Conservation (phyloP, 148 eudicot species). For the Beta vulgaris region DNA sequence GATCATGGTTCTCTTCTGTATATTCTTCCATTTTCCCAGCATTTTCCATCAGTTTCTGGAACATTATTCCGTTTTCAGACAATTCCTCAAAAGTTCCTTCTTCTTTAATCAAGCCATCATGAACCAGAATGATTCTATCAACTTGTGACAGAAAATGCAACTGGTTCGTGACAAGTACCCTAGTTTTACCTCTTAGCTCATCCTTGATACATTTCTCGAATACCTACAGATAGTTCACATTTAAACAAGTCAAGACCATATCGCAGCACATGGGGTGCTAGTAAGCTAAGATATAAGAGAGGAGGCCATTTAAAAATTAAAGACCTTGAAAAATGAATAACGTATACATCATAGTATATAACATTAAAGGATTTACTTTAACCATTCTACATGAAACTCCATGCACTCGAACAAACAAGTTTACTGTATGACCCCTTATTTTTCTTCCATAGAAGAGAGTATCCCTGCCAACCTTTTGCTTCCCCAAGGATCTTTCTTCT, state of each 20-base stretch:
- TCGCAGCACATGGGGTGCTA: not conserved
- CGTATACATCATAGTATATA: too few relatives aligned
- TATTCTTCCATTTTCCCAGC: conserved; percentile 98
- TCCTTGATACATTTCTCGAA: conserved; percentile 91
- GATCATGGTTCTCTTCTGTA: conserved; percentile 57
- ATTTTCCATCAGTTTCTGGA: conserved; percentile 92
- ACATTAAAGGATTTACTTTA: too few relatives aligned
- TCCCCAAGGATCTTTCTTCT: too few relatives aligned
- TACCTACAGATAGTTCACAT: conserved; percentile 57
- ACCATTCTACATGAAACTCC: too few relatives aligned
- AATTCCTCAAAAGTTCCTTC: conserved; percentile 89
- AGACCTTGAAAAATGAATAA: too few relatives aligned
- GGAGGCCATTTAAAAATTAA: too few relatives aligned
- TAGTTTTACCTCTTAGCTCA: conserved; percentile 76
- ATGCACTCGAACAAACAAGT: too few relatives aligned
- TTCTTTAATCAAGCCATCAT: conserved; percentile 81
- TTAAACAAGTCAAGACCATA: not conserved
- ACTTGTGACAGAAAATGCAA: conserved; percentile 94
- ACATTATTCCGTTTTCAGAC: conserved; percentile 65
- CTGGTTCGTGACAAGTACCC: conserved; percentile 93
- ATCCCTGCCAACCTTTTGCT: too few relatives aligned
- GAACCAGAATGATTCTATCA: conserved; percentile 79
- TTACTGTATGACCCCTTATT: too few relatives aligned
- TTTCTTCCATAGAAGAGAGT: too few relatives aligned
- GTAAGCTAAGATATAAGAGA: not conserved